These are phyloP conservation scores for Parmelia sp. DNA, from an alignment of 495 filamentous ascomycete species.

Conservation along the genomic window DNA sequence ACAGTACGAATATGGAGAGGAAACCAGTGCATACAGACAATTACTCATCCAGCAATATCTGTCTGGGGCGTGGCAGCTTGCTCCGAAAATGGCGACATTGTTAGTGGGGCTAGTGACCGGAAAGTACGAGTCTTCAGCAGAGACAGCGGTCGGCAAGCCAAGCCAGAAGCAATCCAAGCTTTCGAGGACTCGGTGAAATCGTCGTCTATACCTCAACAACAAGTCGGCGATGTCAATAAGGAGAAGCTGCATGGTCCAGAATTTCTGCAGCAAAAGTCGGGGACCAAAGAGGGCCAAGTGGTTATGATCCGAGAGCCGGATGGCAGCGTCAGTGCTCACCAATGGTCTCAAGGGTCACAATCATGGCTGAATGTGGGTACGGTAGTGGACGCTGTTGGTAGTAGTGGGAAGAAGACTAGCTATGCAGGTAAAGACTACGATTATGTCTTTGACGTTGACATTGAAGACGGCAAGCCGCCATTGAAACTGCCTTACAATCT, in stretches of 20 bases:
- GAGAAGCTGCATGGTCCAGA: constrained; percentile 81
- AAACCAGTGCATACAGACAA: constrained; percentile 81
- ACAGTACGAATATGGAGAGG: constrained; percentile 84
- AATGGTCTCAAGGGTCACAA: constrained; percentile 62
- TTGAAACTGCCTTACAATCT: constrained; percentile 92
- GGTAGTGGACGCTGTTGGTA: constrained; percentile 83
- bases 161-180: constrained; percentile 47
- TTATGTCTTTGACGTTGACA: constrained; percentile 96
- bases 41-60: constrained; percentile 94
- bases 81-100: constrained; percentile 78
- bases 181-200: constrained; percentile 77
- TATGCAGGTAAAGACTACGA: constrained; percentile 89
- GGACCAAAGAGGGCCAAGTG: constrained; percentile 89
- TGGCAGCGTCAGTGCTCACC: constrained; percentile 72
- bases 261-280: constrained; percentile 69
- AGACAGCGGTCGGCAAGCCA: constrained; percentile 62
- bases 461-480: constrained; percentile 89
- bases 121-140: constrained; percentile 80
- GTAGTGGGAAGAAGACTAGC: constrained; percentile 64
- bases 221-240: constrained; percentile 76
- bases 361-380: constrained; percentile 86
- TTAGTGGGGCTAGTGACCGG: constrained; percentile 84
- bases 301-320: constrained; percentile 79
- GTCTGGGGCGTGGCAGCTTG: constrained; percentile 89
- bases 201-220: constrained; percentile 80